These are phyloP conservation scores for Chaetomium fimeti DNA, from an alignment of 495 filamentous ascomycete species.

Conservation along the genomic window DNA sequence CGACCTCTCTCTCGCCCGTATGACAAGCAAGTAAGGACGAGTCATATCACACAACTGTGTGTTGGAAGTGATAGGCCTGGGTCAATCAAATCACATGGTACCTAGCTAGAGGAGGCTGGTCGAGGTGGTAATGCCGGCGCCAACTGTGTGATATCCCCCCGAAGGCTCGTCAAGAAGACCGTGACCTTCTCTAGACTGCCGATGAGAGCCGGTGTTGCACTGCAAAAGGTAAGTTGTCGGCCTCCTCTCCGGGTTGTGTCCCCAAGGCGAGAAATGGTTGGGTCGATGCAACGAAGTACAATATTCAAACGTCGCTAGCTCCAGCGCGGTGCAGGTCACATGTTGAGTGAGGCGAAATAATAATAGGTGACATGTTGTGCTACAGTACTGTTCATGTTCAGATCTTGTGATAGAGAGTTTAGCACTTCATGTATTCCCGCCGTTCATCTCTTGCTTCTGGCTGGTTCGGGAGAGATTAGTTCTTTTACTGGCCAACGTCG, in stretches of 20 bases:
- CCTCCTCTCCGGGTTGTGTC: neutral
- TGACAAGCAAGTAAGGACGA: neutral
- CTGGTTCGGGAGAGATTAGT: too few relatives aligned
- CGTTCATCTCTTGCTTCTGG: too few relatives aligned
- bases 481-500: too few relatives aligned
- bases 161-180: neutral
- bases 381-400: neutral
- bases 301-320: neutral
- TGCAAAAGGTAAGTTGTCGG: neutral
- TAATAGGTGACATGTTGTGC: neutral
- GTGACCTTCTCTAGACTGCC: neutral
- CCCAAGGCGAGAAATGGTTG: neutral
- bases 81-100: too few relatives aligned
- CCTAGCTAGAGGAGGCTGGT: too few relatives aligned
- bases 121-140: neutral
- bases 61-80: too few relatives aligned
- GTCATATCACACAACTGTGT: too few relatives aligned
- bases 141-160: neutral
- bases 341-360: neutral
- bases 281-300: conserved; percentile 1
- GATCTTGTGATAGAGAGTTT: neutral
- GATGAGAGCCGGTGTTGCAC: neutral
- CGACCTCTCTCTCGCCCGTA: neutral
- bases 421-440: too few relatives aligned
- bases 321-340: neutral